phyloP scores from a whole-genome alignment of 257 asterid species.

The Solanum chiquidenum region DNA sequence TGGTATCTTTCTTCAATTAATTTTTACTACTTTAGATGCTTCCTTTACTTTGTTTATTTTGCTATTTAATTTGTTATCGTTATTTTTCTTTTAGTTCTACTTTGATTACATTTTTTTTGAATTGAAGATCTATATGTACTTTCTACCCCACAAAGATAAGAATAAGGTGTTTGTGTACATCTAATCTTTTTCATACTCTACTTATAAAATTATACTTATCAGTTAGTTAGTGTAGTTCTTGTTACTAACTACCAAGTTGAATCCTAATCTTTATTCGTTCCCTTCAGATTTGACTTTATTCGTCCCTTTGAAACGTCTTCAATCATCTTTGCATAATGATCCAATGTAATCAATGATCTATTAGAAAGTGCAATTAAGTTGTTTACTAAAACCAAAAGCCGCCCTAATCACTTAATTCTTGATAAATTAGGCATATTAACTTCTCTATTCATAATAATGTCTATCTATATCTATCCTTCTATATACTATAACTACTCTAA shows the following conservation, averaged over 20 bases:
- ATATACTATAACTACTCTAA: not conserved
- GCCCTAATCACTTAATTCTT: not conserved
- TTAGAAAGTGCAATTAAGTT: not conserved
- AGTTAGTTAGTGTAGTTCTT: no score
- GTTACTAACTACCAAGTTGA: not conserved
- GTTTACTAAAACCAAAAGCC: not conserved
- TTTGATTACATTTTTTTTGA: no score
- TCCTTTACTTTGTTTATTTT: no score
- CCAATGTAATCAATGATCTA: not conserved
- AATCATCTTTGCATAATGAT: not conserved
- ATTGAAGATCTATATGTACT: no score
- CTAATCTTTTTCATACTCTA: not conserved
- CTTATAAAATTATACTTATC: no score
- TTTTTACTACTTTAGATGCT: not conserved
- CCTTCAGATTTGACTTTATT: not conserved
- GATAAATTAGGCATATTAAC: not conserved
- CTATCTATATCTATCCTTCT: not conserved
- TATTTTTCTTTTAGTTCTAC: not conserved
- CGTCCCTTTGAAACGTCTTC: not conserved
- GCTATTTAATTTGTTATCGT: no score
- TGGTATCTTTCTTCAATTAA: not conserved
- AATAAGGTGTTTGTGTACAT: no score
- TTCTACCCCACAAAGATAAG: not conserved
- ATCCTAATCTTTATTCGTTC: not conserved
- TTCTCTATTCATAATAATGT: not conserved